These are phyloP conservation scores for Plectosphaerella sp. DNA, from an alignment of 2,329 filamentous ascomycete genomes.

Conservation along the genomic window DNA sequence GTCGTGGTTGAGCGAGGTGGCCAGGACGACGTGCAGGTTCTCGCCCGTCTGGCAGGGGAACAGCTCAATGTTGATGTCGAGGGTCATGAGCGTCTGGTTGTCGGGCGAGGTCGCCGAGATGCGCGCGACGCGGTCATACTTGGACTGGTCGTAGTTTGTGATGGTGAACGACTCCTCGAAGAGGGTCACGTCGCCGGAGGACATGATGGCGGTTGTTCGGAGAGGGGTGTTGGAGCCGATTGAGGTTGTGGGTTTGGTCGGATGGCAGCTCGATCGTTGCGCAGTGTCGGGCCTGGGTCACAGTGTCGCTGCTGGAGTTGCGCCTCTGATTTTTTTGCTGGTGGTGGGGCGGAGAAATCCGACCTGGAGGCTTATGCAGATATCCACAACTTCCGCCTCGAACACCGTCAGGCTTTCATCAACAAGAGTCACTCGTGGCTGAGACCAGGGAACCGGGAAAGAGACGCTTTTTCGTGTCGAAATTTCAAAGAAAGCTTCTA, in stretches of 20 bases:
- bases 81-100: constrained; percentile 68
- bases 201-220: constrained; percentile 26
- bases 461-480: too few species aligned
- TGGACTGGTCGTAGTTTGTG: constrained; percentile 72
- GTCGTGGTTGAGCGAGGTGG: constrained; percentile 81
- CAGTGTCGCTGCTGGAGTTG: not conserved
- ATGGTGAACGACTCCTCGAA: constrained; percentile 91
- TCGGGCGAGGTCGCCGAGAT: constrained; percentile 74
- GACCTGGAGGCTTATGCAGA: constrained; percentile 9
- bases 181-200: constrained; percentile 79
- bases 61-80: constrained; percentile 93
- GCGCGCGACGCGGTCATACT: constrained; percentile 94
- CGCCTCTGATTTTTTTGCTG: not conserved
- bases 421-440: too few species aligned
- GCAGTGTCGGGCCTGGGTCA: not conserved
- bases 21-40: constrained; percentile 73
- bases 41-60: constrained; percentile 75
- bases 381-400: too few species aligned
- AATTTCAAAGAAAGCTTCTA: too few species aligned
- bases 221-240: not conserved
- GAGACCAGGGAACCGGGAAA: too few species aligned
- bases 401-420: too few species aligned
- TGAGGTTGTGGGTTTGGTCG: not conserved
- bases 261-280: too few species aligned
- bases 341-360: constrained; percentile 9